A percentile compares a stretch with the other conserved stretches of the same genome.
These are phyloP conservation scores for Colletotrichum theobromicola DNA, from an alignment of 2,329 filamentous ascomycete genomes.

Conservation along the genomic window DNA sequence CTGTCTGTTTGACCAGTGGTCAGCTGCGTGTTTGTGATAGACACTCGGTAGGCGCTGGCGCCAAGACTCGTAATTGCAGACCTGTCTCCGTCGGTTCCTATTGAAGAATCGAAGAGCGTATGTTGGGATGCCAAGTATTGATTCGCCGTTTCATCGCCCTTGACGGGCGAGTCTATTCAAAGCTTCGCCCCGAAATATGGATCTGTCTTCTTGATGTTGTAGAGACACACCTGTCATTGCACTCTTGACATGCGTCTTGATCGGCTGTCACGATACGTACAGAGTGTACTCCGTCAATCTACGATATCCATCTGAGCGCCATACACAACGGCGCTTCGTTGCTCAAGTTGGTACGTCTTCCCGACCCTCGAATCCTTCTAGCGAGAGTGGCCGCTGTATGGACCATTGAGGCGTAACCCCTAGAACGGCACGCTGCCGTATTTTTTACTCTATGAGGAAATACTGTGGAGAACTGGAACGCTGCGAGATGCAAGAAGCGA, in stretches of 20 bases:
- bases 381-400: neutral
- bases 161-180: neutral
- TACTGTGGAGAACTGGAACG: neutral
- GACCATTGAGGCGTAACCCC: neutral
- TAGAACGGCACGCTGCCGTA: neutral
- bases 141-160: slow-evolving; percentile 2
- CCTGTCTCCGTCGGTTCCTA: neutral
- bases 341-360: neutral
- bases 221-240: neutral
- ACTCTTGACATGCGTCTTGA: neutral
- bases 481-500: neutral
- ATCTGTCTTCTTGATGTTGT: neutral
- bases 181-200: neutral
- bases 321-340: too few species aligned
- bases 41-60: neutral
- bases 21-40: neutral
- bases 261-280: neutral
- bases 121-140: neutral
- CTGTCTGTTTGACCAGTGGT: neutral
- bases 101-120: neutral
- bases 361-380: neutral
- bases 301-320: neutral
- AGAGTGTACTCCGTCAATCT: neutral
- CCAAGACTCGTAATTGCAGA: neutral
- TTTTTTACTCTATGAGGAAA: neutral